Evolutionary conservation across 208 protist species (phyloP), one percentile per base, ranked within the genome.

Genomic region (Wallacemonas rigidus): DNA sequence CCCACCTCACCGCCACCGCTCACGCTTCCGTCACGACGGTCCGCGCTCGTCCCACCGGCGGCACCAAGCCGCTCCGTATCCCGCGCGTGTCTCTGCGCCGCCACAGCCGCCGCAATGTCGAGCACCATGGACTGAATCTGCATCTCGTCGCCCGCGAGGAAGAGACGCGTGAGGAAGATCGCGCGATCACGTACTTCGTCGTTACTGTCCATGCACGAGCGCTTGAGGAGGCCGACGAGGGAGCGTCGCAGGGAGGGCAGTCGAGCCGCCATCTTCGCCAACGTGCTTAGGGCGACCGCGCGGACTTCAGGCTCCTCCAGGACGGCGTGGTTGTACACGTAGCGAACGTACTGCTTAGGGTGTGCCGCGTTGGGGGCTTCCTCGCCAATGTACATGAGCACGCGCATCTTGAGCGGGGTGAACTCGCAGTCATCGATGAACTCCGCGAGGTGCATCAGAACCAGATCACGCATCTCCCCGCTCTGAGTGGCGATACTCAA

Each of bases 351-450:
- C 67, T 85, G 87, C 51, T 88, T 86, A 50, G 98, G 97, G 62
- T 87, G 87, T 8, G 76, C 61, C 45, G 85, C 90, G 57, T 69
- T 50, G 9, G 98, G 98, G n/a, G 98, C 98, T 75, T 98, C 95
- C 71, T 97, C 85, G 14, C 97, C 98, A 9, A 99, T 84, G 69
- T 99, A 82, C 79, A 97, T 91, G 39, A 99, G 88, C 47, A 99
- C 97, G 36, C 94, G 82, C 67, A 97, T 95, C 15, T 93, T 97
- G 48, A 99, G 95, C 55, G 86, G 68, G 7, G 96, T 81, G 85
- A 97, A 99, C 79, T 99, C 98, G 82, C 98, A 99, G 89, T 99
- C 98, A 73, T 99, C 99, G 76, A 99, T 99, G 77, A 99, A 99
- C 87, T 99, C 98, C 45, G 98, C 99, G 26, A 99, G 83, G 67